Evolutionary conservation across 163 green algal species (phyloP), one percentile per base, ranked within the genome.

Genomic region (Coccomyxa subellipsoidea): DNA sequence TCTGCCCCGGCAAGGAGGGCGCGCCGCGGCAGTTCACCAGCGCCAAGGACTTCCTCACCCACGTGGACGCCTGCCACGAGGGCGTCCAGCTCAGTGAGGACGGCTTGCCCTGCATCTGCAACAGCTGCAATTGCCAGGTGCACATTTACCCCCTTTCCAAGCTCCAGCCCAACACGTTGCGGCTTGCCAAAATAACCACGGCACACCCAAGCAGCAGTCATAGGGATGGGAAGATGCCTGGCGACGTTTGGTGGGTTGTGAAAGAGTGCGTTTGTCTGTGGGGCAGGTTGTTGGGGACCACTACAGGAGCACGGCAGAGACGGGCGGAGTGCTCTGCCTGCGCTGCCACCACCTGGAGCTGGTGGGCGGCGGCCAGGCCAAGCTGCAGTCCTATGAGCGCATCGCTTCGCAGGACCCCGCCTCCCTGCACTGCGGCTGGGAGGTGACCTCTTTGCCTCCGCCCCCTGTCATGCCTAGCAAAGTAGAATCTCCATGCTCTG

Each of bases 1-100:
- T 86, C 69, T 96, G 93, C 85, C 85, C 91, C 71, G 73, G 88
- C 59, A 39, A n/a, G 10, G 77, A 77, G 2, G 70, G 70, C 70
- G 32, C 32, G 0, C 70, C 40, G 77, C 47, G 40, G 7, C 86
- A 89, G 31, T 85, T 91, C 70, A 76, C 85, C 77, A 86, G 81
- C 31, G 78, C 80, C 2, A 54, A 79, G 18, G 88, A 92, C 12
- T 96, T 92, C 79, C 59, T 88, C 73, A 77, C 84, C 40, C 93
- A 96, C 82, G 53, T 95, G 78, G 88, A 91, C 38, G 81, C 83
- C 25, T 90, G 92, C 75, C 92, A 96, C 80, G 90, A 93, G 81
- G 86, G 89, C 18, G 87, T 92, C 71, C 88, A 90, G 72, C 82
- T 88, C 34, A 47, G 70, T 23, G 36, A 47, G 0, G 77, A 83